A percentile compares a stretch with the other conserved stretches of the same genome.
phyloP scores from a whole-genome alignment of 352 stramenopile genomes.

The Phytopythium kandeliae region DNA sequence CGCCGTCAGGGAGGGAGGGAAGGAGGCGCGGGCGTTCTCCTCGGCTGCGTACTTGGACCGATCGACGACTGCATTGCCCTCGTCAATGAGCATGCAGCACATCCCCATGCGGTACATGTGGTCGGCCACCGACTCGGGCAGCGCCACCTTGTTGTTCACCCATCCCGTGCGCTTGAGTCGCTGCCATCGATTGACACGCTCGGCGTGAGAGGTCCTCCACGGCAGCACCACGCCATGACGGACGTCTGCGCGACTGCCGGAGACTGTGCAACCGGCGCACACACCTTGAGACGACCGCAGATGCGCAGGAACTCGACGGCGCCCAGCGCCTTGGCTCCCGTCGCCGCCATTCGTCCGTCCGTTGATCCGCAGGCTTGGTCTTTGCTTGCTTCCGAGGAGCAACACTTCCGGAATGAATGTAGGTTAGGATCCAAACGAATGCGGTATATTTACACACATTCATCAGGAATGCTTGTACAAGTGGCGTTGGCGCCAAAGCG shows the following conservation, averaged over 20 bases:
- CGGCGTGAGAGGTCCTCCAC: not conserved
- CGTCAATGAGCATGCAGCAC: slow-evolving; percentile 87
- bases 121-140: slow-evolving; percentile 90
- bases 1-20: too few species aligned
- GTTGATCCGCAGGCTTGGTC: too few species aligned
- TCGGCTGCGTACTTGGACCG: slow-evolving; percentile 37
- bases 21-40: too few species aligned
- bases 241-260: not conserved
- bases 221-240: not conserved
- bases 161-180: slow-evolving; percentile 89
- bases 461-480: too few species aligned
- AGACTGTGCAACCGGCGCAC: not conserved
- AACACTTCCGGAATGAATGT: too few species aligned
- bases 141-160: slow-evolving; percentile 87
- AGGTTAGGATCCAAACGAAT: too few species aligned
- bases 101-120: slow-evolving; percentile 93
- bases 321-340: slow-evolving; percentile 53
- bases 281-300: slow-evolving; percentile 70
- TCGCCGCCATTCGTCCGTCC: slow-evolving; percentile 17
- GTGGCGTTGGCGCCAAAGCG: too few species aligned
- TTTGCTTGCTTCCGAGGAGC: too few species aligned
- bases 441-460: too few species aligned
- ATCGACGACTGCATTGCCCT: slow-evolving; percentile 54
- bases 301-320: slow-evolving; percentile 80
- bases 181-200: slow-evolving; percentile 21